Conservation (phyloP, 352 stramenopile species). For the Pythium biforme region DNA sequence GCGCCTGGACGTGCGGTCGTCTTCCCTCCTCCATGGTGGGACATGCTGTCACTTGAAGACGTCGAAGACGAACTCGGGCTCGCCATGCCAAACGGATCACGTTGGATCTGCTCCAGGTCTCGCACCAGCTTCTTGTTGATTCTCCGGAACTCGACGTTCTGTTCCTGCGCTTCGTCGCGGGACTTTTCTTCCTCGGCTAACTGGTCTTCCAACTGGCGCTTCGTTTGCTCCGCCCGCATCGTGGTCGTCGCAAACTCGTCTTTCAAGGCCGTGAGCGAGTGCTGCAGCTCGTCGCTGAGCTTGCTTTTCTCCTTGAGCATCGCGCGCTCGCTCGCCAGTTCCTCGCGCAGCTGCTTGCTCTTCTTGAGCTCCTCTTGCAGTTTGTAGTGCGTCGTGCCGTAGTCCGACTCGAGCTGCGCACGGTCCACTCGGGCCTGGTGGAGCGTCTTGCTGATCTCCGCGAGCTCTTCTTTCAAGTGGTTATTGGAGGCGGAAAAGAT, state of each 20-base stretch:
- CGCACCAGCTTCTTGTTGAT: constrained; percentile 66
- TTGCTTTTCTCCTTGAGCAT: constrained; percentile 48
- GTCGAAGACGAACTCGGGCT: background rate
- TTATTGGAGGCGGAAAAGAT: constrained; percentile 78
- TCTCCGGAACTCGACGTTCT: constrained; percentile 71
- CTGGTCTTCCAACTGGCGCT: constrained; percentile 76
- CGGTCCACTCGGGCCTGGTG: constrained; percentile 67
- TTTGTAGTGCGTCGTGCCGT: constrained; percentile 58
- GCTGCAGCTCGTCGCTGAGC: constrained; percentile 54
- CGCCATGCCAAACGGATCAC: constrained; percentile 27
- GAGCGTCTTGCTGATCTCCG: constrained; percentile 61
- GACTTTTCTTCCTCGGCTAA: constrained; percentile 70
- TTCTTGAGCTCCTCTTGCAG: constrained; percentile 75
- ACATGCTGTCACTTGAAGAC: background rate
- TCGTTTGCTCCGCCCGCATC: constrained; percentile 66
- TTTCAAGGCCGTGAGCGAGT: constrained; percentile 58
- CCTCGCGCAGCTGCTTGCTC: constrained; percentile 39
- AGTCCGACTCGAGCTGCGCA: constrained; percentile 72
- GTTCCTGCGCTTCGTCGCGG: constrained; percentile 69
- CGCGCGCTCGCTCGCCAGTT: constrained; percentile 38
- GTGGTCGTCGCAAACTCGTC: constrained; percentile 55
- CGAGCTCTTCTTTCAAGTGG: constrained; percentile 70
- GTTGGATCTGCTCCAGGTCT: constrained; percentile 53
- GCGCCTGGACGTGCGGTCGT: background rate
- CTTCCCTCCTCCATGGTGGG: background rate